Evolutionary conservation across 1,139 yeast genomes (phyloP).

Genomic region (Hansenula anomala): DNA sequence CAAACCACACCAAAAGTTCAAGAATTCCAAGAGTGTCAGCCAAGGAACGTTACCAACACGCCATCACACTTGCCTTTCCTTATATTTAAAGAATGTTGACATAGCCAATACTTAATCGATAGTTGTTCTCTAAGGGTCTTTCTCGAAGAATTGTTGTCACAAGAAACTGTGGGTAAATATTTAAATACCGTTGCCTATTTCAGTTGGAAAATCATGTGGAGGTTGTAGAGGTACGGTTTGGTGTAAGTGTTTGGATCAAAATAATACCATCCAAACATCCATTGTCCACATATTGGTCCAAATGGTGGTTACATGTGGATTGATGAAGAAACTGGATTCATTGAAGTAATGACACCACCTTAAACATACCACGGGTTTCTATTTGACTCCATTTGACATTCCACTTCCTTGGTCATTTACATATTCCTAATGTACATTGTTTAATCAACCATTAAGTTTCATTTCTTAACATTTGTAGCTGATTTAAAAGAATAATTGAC

Average conservation of each 20-base stretch:
- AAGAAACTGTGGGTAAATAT: slow-evolving; percentile 18
- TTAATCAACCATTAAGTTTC: background rate
- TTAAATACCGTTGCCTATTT: slow-evolving; percentile 22
- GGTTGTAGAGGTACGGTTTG: slow-evolving; percentile 22
- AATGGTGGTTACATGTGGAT: slow-evolving; percentile 22
- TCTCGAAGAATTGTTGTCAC: slow-evolving; percentile 18
- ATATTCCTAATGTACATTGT: no score
- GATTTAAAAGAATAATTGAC: no score
- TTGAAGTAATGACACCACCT: slow-evolving; percentile 5
- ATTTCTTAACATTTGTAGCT: background rate
- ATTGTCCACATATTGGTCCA: slow-evolving; percentile 22
- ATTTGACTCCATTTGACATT: no score
- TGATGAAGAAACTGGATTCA: slow-evolving; percentile 13
- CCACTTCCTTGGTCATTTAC: no score
- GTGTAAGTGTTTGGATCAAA: slow-evolving; percentile 21
- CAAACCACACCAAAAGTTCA: no score
- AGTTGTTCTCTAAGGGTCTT: slow-evolving; percentile 13
- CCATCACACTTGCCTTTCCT: no score
- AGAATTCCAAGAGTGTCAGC: no score
- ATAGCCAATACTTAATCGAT: slow-evolving; percentile 15
- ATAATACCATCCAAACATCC: slow-evolving; percentile 18
- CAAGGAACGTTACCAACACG: no score
- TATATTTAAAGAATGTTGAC: slow-evolving; percentile 9
- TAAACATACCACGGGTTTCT: background rate
- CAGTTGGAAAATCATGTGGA: slow-evolving; percentile 19